Evolutionary conservation across 2,329 filamentous ascomycete genomes (phyloP).

Genomic region (Blastomyces parvus): DNA sequence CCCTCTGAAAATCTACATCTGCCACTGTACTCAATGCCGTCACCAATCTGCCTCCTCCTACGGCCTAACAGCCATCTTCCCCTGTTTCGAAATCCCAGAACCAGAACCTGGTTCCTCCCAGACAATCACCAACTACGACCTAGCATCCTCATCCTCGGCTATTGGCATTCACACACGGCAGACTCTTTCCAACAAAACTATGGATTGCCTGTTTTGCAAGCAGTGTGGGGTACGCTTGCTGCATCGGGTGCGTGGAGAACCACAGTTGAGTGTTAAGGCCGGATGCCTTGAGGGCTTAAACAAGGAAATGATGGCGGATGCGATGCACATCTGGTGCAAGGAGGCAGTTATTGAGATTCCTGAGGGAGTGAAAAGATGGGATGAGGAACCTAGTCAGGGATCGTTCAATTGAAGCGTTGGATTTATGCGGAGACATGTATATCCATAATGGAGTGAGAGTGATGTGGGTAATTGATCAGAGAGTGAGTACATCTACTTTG

Average conservation of each 20-base stretch:
- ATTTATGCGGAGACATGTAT: background rate
- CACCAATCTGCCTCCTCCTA: conserved; percentile 58
- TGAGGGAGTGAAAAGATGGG: conserved; percentile 50
- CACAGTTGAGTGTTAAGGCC: conserved; percentile 27
- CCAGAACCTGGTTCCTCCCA: conserved; percentile 7
- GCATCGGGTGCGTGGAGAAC: conserved; percentile 51
- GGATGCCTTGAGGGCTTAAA: conserved; percentile 57
- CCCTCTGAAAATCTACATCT: conserved; percentile 59
- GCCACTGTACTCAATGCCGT: conserved; percentile 59
- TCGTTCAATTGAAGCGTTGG: background rate
- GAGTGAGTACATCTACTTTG: background rate
- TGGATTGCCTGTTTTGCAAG: conserved; percentile 60
- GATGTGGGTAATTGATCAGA: background rate
- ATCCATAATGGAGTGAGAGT: too few species aligned
- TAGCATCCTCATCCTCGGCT: background rate
- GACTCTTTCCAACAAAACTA: conserved; percentile 47
- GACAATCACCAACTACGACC: background rate
- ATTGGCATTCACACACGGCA: conserved; percentile 41
- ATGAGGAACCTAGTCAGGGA: conserved; percentile 40
- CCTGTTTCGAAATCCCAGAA: conserved; percentile 50
- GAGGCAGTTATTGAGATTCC: conserved; percentile 60
- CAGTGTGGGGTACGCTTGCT: conserved; percentile 57
- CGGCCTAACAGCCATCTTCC: conserved; percentile 61
- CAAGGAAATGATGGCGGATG: conserved; percentile 48
- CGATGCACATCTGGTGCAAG: conserved; percentile 60